Base-by-base conservation (phyloP, 768 basidiomycete genomes). In the Grammothele lineata region DNA sequence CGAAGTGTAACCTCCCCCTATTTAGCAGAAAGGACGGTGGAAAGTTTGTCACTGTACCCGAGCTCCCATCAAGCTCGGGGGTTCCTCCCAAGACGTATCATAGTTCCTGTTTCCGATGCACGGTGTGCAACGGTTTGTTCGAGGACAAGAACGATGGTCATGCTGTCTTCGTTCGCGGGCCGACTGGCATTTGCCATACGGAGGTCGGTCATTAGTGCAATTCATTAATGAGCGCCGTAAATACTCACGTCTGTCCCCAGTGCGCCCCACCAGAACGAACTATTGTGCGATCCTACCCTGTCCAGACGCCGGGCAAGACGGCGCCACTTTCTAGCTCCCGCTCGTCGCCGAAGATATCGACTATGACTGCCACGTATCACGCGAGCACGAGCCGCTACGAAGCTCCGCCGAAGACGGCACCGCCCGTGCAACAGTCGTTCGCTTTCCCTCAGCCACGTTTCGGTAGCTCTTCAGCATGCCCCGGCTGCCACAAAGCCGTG, bases 81-180 rank as follows among this genome's bases (percentile, higher is more conserved):
- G 70, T 69, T 15, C 65, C 68, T 19, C 73, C 80, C n/a, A 74
- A 75, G 61, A 72, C 74, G 18, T 92, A 86, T 57, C 89, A 92
- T 54, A 71, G 77, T 3, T 75, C 80, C 35, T 92, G 89, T 61
- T 91, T 92, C 64, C 78, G 74, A 43, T 92, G 89, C 57, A 69
- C 63, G 18, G 67, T 84, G 18, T 92, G 89, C 56, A 69, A 78
- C 36, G 73, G 76, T 15, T 59, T 71, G 8, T 88, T 92, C 56
- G 77, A 75, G 51, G 85, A 85, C 59, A 69, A 68, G 27, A 66
- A 67, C 40, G 75, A 71, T 18, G 85, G 85, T 1, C 77, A 82
- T 52, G 80, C 86, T 8, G 69, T 80, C n/a, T 92, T 87, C 64
- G 81, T 87, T 18, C 75, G 80, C 44, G 76, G 76, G 12, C 73